These are phyloP conservation scores for Suhomyces canberraensis DNA, from an alignment of 805 yeast genomes.

Conservation along the genomic window DNA sequence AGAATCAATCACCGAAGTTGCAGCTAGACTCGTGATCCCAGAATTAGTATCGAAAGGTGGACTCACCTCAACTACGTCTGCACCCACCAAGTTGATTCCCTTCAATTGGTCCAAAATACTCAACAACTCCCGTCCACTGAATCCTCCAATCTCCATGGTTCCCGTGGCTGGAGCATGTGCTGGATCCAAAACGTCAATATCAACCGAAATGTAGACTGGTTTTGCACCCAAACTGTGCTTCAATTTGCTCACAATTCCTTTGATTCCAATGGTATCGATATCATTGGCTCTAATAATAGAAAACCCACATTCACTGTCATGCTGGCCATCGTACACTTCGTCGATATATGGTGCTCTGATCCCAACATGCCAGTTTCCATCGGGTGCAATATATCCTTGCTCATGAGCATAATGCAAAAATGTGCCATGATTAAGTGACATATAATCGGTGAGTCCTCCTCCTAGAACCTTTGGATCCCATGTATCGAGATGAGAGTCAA, in stretches of 20 bases:
- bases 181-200: slow-evolving; percentile 69
- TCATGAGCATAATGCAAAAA: slow-evolving; percentile 69
- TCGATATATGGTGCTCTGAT: slow-evolving; percentile 60
- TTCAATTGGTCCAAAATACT: slow-evolving; percentile 57
- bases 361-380: slow-evolving; percentile 58
- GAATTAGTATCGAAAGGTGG: slow-evolving; percentile 63
- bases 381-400: slow-evolving; percentile 51
- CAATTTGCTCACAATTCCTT: slow-evolving; percentile 35
- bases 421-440: slow-evolving; percentile 64
- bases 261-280: slow-evolving; percentile 39
- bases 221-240: slow-evolving; percentile 31
- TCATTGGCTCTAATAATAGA: slow-evolving; percentile 45
- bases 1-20: slow-evolving; percentile 59
- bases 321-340: slow-evolving; percentile 31
- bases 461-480: slow-evolving; percentile 65
- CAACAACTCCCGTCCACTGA: slow-evolving; percentile 59
- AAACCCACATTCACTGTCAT: slow-evolving; percentile 53
- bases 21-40: slow-evolving; percentile 61
- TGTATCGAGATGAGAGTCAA: slow-evolving; percentile 69
- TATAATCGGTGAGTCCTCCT: slow-evolving; percentile 58
- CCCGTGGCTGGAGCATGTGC: slow-evolving; percentile 78
- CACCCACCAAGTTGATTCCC: slow-evolving; percentile 63
- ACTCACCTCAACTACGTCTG: slow-evolving; percentile 72
- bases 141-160: slow-evolving; percentile 75
- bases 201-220: slow-evolving; percentile 46